phyloP scores from a whole-genome alignment of 495 filamentous ascomycete species.

The Talaromyces trachyspermus region DNA sequence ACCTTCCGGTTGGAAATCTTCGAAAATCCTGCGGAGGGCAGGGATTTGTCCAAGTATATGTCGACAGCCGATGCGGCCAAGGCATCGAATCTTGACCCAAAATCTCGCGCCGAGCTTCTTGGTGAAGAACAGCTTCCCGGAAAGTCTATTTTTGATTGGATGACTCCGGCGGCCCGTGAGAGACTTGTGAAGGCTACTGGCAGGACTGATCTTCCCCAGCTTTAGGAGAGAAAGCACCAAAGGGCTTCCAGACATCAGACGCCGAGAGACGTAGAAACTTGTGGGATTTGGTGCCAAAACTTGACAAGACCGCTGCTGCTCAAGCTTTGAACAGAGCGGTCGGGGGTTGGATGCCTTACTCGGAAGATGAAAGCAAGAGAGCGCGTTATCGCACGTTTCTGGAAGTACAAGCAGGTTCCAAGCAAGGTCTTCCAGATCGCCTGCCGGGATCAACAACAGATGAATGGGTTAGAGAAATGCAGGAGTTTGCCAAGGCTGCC shows the following conservation, averaged over 20 bases:
- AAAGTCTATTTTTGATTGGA: constrained; percentile 93
- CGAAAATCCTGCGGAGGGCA: constrained; percentile 39
- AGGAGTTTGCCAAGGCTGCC: constrained; percentile 83
- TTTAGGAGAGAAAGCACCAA: constrained; percentile 60
- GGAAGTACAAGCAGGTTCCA: constrained; percentile 65
- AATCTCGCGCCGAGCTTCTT: constrained; percentile 69
- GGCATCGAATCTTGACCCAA: constrained; percentile 69
- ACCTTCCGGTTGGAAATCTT: constrained; percentile 69
- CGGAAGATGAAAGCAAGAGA: constrained; percentile 71
- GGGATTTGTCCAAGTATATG: constrained; percentile 40
- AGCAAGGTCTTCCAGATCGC: constrained; percentile 51
- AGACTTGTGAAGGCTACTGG: constrained; percentile 70
- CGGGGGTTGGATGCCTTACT: constrained; percentile 76
- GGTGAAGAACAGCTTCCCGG: constrained; percentile 78
- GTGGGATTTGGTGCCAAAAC: constrained; percentile 58
- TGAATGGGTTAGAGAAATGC: constrained; percentile 72
- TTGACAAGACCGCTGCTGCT: constrained; percentile 66
- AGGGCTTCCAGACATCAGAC: constrained; percentile 52
- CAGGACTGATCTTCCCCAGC: constrained; percentile 70
- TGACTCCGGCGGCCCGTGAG: constrained; percentile 73
- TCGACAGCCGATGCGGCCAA: constrained; percentile 71
- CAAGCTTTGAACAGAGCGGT: constrained; percentile 69
- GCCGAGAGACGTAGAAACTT: constrained; percentile 52
- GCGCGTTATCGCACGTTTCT: constrained; percentile 73
- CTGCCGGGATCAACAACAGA: constrained; percentile 50